Evolutionary conservation across 148 eudicot species (phyloP).

Genomic region (Agrostemma githago): DNA sequence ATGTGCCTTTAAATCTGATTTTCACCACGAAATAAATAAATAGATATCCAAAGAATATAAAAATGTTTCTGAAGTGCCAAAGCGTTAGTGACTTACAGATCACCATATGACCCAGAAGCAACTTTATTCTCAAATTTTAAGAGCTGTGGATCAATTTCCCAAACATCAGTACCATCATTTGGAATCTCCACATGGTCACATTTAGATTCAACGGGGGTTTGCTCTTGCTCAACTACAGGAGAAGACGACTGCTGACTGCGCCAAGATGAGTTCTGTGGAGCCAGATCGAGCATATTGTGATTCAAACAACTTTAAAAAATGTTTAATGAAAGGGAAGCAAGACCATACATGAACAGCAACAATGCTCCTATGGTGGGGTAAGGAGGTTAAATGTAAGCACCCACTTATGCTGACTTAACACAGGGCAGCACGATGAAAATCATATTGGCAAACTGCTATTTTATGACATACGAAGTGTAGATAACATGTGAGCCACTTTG

Average conservation of each 20-base stretch:
- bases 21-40: conserved; percentile 4
- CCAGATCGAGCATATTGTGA: conserved; percentile 16
- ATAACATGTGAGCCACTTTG: background rate
- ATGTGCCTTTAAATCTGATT: conserved; percentile 85
- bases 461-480: background rate
- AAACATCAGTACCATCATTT: conserved; percentile 87
- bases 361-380: background rate
- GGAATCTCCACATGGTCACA: conserved; percentile 72
- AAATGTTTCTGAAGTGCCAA: background rate
- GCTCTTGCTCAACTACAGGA: conserved; percentile 44
- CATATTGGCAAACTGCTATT: background rate
- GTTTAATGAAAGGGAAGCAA: background rate
- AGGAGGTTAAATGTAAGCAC: background rate
- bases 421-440: background rate
- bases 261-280: conserved; percentile 68
- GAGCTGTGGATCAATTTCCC: conserved; percentile 90
- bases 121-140: conserved; percentile 74
- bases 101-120: conserved; percentile 99
- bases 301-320: background rate
- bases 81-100: conserved; percentile 63
- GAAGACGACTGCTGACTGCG: conserved; percentile 52
- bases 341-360: background rate
- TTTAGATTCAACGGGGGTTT: conserved; percentile 36
- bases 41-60: background rate
- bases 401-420: background rate